Percentiles rank a stretch among this genome's conserved stretches.
These are phyloP conservation scores for Volvox africanus DNA, from an alignment of 139 green algal species.

Conservation along the genomic window DNA sequence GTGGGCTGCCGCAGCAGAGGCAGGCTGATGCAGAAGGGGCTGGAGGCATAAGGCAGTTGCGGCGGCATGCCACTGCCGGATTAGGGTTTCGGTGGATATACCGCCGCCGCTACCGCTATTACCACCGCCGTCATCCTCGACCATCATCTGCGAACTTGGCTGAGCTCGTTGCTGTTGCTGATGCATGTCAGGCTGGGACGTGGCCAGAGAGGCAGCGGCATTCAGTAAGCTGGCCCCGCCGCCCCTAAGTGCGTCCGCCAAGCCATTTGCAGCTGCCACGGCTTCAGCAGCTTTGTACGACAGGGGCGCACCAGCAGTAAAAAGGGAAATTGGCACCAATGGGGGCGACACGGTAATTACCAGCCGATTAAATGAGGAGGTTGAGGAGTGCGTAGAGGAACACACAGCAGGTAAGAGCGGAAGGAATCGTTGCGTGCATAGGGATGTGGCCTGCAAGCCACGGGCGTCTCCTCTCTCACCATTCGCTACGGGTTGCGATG, in stretches of 20 bases:
- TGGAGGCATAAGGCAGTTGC: constrained; percentile 13
- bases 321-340: too few species aligned
- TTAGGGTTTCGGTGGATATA: background rate
- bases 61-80: constrained; percentile 11
- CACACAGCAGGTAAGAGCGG: too few species aligned
- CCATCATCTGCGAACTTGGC: background rate
- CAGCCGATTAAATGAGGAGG: too few species aligned
- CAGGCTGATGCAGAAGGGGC: background rate
- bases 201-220: background rate
- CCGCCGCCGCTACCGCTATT: background rate
- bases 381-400: too few species aligned
- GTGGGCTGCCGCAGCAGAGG: background rate
- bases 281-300: too few species aligned
- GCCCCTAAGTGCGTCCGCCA: too few species aligned
- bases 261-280: too few species aligned
- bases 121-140: background rate
- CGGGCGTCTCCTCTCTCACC: background rate
- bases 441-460: too few species aligned
- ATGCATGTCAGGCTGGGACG: background rate
- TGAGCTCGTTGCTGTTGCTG: background rate
- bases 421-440: too few species aligned
- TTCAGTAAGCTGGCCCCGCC: background rate
- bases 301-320: too few species aligned
- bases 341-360: too few species aligned
- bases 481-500: constrained; percentile 1